phyloP scores from a whole-genome alignment of 345 rosid species.

The Reutealis trisperma region DNA sequence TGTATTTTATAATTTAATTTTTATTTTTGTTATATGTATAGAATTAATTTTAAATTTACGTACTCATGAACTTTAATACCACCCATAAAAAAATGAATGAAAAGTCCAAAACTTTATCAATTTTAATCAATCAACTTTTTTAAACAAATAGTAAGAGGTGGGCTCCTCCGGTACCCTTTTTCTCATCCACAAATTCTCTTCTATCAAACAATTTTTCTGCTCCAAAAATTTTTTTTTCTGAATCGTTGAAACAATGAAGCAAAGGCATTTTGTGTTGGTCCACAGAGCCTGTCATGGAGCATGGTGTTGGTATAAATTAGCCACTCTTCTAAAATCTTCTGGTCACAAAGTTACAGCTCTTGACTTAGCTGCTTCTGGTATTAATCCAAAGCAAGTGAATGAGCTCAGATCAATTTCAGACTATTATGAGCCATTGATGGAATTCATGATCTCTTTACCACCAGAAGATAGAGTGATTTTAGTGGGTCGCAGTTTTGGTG shows the following conservation, averaged over 20 bases:
- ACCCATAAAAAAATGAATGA: too few relatives aligned
- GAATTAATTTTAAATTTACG: too few relatives aligned
- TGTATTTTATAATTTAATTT: too few relatives aligned
- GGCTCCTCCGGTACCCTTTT: too few relatives aligned
- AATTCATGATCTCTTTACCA: conserved; percentile 35
- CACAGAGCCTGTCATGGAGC: conserved; percentile 38
- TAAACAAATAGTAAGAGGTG: too few relatives aligned
- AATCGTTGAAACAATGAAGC: not conserved
- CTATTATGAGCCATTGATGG: conserved; percentile 39
- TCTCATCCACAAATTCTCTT: too few relatives aligned
- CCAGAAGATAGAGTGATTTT: conserved; percentile 39
- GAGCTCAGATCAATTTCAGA: conserved; percentile 33
- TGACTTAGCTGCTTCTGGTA: conserved; percentile 40
- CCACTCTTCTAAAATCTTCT: conserved; percentile 22
- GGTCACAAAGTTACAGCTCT: conserved; percentile 36
- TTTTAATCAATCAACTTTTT: too few relatives aligned
- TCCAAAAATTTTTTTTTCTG: too few relatives aligned
- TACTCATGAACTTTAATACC: too few relatives aligned
- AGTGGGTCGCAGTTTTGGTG: conserved; percentile 48
- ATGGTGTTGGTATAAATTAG: conserved; percentile 45
- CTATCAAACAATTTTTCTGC: too few relatives aligned
- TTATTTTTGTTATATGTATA: too few relatives aligned
- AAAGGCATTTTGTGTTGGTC: conserved; percentile 25
- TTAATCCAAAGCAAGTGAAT: conserved; percentile 28
- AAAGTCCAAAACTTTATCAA: too few relatives aligned